These are phyloP conservation scores for Leccinum subrobustum DNA, from an alignment of 1,284 basidiomycete species.

Conservation along the genomic window DNA sequence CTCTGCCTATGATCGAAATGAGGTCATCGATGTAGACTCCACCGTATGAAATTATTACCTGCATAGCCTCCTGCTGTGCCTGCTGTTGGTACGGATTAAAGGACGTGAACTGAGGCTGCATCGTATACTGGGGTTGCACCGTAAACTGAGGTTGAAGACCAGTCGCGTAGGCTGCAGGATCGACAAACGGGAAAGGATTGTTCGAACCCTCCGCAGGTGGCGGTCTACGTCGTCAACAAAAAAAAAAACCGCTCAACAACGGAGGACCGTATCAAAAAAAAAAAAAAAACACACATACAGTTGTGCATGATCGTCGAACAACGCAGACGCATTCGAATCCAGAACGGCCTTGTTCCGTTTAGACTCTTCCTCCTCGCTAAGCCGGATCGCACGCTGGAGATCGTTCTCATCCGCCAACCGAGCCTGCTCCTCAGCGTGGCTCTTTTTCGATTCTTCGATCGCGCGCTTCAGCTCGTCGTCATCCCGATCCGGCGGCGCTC, in stretches of 20 bases:
- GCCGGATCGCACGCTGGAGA: conserved; percentile 71
- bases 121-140: conserved; percentile 57
- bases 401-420: conserved; percentile 73
- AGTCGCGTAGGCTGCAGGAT: conserved; percentile 57
- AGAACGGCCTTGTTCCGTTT: conserved; percentile 69
- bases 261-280: background rate
- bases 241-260: conserved; percentile 10
- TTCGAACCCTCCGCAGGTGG: conserved; percentile 36
- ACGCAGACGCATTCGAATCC: conserved; percentile 68
- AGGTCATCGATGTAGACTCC: conserved; percentile 3
- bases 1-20: conserved; percentile 47
- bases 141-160: conserved; percentile 77
- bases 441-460: conserved; percentile 85
- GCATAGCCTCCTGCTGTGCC: conserved; percentile 82
- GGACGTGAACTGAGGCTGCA: conserved; percentile 74
- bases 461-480: conserved; percentile 83
- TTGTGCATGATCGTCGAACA: conserved; percentile 88
- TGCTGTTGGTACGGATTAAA: conserved; percentile 98
- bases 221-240: conserved; percentile 25
- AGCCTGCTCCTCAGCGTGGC: conserved; percentile 73
- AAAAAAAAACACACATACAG: conserved; percentile 43
- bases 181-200: conserved; percentile 68
- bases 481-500: conserved; percentile 45
- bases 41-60: conserved; percentile 37
- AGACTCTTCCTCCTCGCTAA: conserved; percentile 88